Evolutionary conservation across 257 asterid species (phyloP).

Genomic region (Avicennia marina): DNA sequence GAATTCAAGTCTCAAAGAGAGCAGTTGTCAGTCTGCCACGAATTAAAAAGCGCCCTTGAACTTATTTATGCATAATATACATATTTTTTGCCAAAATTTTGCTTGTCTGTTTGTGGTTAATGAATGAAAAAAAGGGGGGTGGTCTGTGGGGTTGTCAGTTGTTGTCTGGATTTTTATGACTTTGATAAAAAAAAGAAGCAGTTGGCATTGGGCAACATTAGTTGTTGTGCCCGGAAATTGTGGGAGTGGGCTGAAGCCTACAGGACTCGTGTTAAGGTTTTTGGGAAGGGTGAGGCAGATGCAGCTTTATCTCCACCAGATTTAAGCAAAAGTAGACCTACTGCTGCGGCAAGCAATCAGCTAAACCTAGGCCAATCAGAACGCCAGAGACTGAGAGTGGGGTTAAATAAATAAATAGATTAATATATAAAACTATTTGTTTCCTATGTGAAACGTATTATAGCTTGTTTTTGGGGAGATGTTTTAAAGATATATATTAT

Average conservation of each 20-base stretch:
- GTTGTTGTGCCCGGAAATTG: constrained; percentile 37
- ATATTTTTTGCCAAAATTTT: constrained; percentile 3
- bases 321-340: constrained; percentile 20
- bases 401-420: not conserved
- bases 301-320: constrained; percentile 18
- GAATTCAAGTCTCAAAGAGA: constrained; percentile 19
- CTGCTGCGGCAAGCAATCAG: constrained; percentile 5
- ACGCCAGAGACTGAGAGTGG: not conserved
- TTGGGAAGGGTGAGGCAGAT: constrained; percentile 19
- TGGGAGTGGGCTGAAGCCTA: constrained; percentile 24
- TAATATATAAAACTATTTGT: no score
- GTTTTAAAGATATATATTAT: no score
- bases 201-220: constrained; percentile 24
- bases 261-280: constrained; percentile 28
- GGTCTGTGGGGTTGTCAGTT: constrained; percentile 18
- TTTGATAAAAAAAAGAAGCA: constrained; percentile 24
- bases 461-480: no score
- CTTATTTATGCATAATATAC: not conserved
- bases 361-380: constrained; percentile 1
- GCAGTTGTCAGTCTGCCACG: constrained; percentile 21
- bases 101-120: constrained; percentile 4
- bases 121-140: constrained; percentile 7
- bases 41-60: not conserved
- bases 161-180: constrained; percentile 25
- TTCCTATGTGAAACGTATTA: no score